Base-by-base conservation (phyloP, 176 grass and related monocot species). In the Urochloa ruziziensis region DNA sequence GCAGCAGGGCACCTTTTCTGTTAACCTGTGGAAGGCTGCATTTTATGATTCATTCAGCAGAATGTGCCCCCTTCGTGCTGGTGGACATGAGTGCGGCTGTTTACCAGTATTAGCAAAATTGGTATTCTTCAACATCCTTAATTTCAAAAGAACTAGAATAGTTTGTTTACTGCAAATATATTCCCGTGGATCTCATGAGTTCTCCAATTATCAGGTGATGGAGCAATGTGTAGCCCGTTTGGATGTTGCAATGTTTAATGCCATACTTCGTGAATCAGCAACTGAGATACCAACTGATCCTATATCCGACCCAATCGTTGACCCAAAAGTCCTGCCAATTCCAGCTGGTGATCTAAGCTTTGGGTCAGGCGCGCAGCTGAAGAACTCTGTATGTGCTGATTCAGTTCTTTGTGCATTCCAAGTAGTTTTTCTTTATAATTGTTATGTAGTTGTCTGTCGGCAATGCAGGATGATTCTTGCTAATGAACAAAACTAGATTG, bases 231-330 rank as follows among this genome's bases (percentile, higher is more conserved):
- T 94, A 80, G 82, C 85, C 23, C 84, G 93, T 73, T 84, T 96
- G 74, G 97, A 99, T 89, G 90, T 99, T 74, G 93, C 91, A 72
- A 96, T 96, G 89, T 99, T 99, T 62, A 99, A 99, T 92, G 93
- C 93, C 70, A 99, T 99, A 86, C 87, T 99, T 73, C 93, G 97
- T 62, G 97, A 96, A 90, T 92, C 93, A 70, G 88, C 85, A 60
- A 54, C 28, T 33, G 89, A 99, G 87, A 84, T 89, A 86, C 97
- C 93, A 72, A 99, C 91, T 49, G 93, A 99, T 88, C 97, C 97
- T 72, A 86, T 99, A 59, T 96, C 93, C 24, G 97, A 99, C 78
- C 97, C 97, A 46, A 96, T 99, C 70, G 77, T 91, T 70, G 88
- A 99, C 63, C 77, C 87, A 52, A 96, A 87, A 84, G 97, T 96